Evolutionary conservation across 2,329 filamentous ascomycete species (phyloP).

Genomic region (Aspergillus quadricinctus): DNA sequence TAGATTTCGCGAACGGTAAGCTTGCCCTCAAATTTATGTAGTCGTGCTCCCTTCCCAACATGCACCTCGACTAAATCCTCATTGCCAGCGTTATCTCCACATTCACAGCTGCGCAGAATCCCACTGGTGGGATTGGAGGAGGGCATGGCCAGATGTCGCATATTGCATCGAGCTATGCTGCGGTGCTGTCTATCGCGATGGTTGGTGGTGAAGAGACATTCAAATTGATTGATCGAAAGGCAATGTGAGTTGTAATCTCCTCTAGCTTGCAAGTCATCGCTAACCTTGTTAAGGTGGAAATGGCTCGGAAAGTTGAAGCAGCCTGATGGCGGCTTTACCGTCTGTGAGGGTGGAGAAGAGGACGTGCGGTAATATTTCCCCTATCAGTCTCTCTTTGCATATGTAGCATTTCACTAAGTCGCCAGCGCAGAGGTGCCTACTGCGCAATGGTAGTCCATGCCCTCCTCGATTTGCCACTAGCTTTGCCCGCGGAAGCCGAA

Average conservation of each 20-base stretch:
- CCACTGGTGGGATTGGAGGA: conserved; percentile 80
- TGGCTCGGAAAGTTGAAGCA: conserved; percentile 88
- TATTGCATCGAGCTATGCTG: conserved; percentile 82
- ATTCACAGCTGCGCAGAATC: conserved; percentile 76
- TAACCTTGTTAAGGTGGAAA: conserved; percentile 58
- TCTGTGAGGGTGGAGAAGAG: conserved; percentile 81
- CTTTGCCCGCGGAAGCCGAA: conserved; percentile 69
- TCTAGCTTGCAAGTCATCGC: conserved; percentile 4
- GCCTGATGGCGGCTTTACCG: conserved; percentile 80
- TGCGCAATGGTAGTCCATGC: conserved; percentile 83
- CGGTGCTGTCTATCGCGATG: conserved; percentile 70
- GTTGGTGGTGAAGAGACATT: conserved; percentile 72
- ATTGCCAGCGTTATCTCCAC: conserved; percentile 61
- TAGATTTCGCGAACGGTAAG: conserved; percentile 60
- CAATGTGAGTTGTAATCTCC: conserved; percentile 52
- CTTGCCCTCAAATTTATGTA: conserved; percentile 3
- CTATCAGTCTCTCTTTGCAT: conserved; percentile 9
- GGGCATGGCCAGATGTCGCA: conserved; percentile 90
- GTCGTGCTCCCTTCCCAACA: background rate
- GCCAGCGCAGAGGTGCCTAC: conserved; percentile 69
- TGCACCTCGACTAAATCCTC: conserved; percentile 8
- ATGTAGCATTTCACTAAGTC: conserved; percentile 14
- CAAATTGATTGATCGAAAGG: conserved; percentile 70
- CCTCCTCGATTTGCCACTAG: conserved; percentile 75
- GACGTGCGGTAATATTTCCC: conserved; percentile 67